Evolutionary conservation across 2,329 filamentous ascomycete species (phyloP).

Genomic region (Biscogniauxia mediterranea): DNA sequence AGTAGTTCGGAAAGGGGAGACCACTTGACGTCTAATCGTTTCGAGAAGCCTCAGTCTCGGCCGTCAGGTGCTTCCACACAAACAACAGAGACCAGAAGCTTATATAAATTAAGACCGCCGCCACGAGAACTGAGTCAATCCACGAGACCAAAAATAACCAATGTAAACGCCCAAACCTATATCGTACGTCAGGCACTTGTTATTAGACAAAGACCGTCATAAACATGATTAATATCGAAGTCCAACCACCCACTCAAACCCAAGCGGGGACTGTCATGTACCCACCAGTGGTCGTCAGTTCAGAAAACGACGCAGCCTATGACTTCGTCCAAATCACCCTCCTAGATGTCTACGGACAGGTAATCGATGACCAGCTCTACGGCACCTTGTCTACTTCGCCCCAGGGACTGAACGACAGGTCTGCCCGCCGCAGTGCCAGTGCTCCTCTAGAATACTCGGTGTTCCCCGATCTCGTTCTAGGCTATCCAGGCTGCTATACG

Average conservation of each 20-base stretch:
- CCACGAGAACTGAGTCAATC: neutral
- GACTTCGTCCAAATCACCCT: conserved; percentile 25
- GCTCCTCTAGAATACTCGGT: conserved; percentile 17
- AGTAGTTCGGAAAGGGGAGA: neutral
- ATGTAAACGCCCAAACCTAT: neutral
- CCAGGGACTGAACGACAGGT: conserved; percentile 11
- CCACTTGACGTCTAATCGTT: neutral
- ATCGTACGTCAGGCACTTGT: neutral
- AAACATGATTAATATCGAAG: conserved; percentile 23
- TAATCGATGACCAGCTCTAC: conserved; percentile 18
- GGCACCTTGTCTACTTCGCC: conserved; percentile 21
- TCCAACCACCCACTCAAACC: conserved; percentile 25
- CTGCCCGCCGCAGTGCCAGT: conserved; percentile 12
- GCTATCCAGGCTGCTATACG: conserved; percentile 20
- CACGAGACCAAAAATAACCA: too few relatives aligned
- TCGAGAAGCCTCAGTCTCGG: neutral
- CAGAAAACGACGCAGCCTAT: conserved; percentile 13
- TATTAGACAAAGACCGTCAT: neutral
- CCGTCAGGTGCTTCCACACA: neutral
- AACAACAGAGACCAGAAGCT: neutral
- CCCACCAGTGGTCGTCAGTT: conserved; percentile 27
- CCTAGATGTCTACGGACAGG: conserved; percentile 21
- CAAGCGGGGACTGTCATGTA: conserved; percentile 25
- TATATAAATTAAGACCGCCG: neutral
- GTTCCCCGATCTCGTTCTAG: conserved; percentile 24